Percentiles rank a stretch among this genome's conserved stretches.
Conservation (phyloP, 2,329 filamentous ascomycete genomes). For the Cryphonectria carpinicola region DNA sequence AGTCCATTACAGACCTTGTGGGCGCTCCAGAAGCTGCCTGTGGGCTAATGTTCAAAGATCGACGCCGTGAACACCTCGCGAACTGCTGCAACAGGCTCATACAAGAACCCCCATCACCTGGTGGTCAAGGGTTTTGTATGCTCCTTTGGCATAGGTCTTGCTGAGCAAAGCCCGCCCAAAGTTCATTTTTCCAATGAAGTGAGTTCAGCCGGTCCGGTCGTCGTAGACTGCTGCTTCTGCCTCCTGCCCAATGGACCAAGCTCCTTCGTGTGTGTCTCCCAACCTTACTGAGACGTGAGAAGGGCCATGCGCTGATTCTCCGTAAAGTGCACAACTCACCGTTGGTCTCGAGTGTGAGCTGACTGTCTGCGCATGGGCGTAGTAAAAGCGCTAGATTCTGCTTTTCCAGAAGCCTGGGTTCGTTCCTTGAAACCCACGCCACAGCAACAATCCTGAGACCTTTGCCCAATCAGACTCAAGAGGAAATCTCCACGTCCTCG, state of each 20-base stretch:
- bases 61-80: neutral
- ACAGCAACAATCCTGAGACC: neutral
- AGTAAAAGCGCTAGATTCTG: neutral
- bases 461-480: neutral
- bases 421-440: neutral
- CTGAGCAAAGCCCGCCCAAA: neutral
- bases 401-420: too few species aligned
- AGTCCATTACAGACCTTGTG: neutral
- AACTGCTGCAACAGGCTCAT: neutral
- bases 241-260: neutral
- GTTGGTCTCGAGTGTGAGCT: neutral
- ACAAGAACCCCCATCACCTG: neutral
- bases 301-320: neutral
- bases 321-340: neutral
- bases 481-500: constrained; percentile 5
- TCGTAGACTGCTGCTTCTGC: neutral
- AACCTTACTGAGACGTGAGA: neutral
- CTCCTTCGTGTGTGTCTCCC: neutral
- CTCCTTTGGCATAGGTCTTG: neutral
- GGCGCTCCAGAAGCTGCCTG: neutral
- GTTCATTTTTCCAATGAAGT: neutral
- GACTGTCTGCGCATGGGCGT: neutral
- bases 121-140: neutral
- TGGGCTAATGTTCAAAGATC: neutral
- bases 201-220: neutral